Base-by-base conservation (phyloP, 179 eudicot genomes). In the Beta macrorhiza region DNA sequence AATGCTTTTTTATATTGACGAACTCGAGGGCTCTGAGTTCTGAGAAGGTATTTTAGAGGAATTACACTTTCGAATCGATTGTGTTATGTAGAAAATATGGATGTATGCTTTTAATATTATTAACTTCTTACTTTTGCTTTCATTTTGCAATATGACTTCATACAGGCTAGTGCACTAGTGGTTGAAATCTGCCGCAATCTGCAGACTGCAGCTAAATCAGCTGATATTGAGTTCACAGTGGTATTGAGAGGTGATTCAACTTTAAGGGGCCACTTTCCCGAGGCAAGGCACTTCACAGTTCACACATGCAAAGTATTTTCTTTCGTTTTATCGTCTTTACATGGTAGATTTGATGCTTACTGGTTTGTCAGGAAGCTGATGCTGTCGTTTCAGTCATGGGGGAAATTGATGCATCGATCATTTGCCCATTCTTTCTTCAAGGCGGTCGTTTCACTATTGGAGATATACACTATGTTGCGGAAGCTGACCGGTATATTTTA, bases 181-280 rank as follows among this genome's bases (percentile, higher is more conserved):
- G 77, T 85, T 85, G 98, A 92, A 74, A 94, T 97, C 64, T 97
- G 99, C 87, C 81, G 47, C 79, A 97, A 94, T 82, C 75, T 97
- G 72, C 78, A 82, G 75, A 74, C 85, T 61, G 99, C 99, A 65
- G 92, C 97, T 78, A 89, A 90, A 87, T 83, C 84, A 79, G 89
- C 88, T 73, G 90, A 80, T 70, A 77, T 76, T 51, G 97, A 94
- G 79, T 94, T 87, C 79, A 94, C 97, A 53, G 97, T 97, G 72
- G 99, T 94, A 78, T 84, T 97, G 85, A 91, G 99, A 80, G 99
- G 99, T 64, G 99, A 97, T 87, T 97, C 99, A 69, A 94, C 99
- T 71, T 86, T 97, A 84, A 88, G 99, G 64, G 99, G 99, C 16
- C 98, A 97, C 88, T 97, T 97, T 77, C 99, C 99, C 44, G 97